phyloP scores from a whole-genome alignment of 2,329 filamentous ascomycete species.

The Microdochium paspali region DNA sequence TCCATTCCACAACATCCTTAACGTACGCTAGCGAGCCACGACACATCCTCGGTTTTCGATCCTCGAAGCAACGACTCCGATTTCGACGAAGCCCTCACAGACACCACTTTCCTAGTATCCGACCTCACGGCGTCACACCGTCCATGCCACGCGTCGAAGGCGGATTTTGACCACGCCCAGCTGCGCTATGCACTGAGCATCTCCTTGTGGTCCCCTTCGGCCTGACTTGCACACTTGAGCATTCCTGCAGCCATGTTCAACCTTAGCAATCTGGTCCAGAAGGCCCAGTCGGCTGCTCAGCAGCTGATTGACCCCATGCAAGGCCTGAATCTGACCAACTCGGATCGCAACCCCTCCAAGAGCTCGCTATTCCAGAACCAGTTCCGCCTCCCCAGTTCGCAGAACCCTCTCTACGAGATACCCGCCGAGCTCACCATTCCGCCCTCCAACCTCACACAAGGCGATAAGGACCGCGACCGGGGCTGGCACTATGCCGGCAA shows the following conservation, averaged over 20 bases:
- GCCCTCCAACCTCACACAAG: constrained; percentile 58
- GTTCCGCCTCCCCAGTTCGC: constrained; percentile 86
- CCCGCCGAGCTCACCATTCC: constrained; percentile 89
- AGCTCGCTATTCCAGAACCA: constrained; percentile 89
- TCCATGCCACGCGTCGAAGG: not conserved
- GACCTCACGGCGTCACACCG: not conserved
- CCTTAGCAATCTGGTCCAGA: constrained; percentile 77
- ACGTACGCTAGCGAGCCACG: no score
- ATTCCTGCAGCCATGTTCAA: constrained; percentile 43
- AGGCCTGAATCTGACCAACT: constrained; percentile 60
- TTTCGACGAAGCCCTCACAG: no score
- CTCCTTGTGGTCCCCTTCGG: not conserved
- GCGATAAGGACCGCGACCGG: constrained; percentile 60
- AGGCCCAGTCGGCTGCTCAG: constrained; percentile 61
- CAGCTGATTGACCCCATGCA: constrained; percentile 87
- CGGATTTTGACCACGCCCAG: not conserved
- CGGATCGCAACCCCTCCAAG: constrained; percentile 80
- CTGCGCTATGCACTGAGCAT: constrained; percentile 18
- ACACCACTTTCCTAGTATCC: no score
- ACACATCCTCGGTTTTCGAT: no score
- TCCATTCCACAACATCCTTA: no score
- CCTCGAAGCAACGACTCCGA: no score
- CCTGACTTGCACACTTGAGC: not conserved
- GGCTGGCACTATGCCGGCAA: constrained; percentile 88
- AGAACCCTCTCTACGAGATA: constrained; percentile 93